Base-by-base conservation (phyloP, 75 land plant genomes). In the Gnetum montanum region DNA sequence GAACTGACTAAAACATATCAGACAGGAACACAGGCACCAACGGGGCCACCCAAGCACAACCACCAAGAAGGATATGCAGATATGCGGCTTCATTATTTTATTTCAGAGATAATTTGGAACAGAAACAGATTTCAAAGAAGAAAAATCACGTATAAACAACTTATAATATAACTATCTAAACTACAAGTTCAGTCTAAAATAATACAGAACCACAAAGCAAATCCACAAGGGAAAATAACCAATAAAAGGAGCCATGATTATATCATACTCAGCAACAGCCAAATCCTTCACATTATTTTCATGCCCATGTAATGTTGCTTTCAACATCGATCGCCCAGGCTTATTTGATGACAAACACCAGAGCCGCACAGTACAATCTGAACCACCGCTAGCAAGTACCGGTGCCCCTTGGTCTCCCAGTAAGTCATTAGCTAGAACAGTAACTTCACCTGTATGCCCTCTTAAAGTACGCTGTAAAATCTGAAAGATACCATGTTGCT, bases 311-410 rank as follows among this genome's bases (percentile, higher is more conserved):
- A 74, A 55, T 61, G 86, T 83, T 3, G 62, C 59, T 48, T 59
- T 53, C 12, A 72, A 56, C n/a, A 67, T 69, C 36, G 73, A 70
- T 12, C 64, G 82, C 10, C 80, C 80, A 47, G 70, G 68, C 41
- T 67, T 73, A 31, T 71, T 64, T 43, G 63, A 68, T 8, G 78
- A 70, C 34, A 83, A 51, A 12, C 75, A 64, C 86, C 86, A 83
- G 22, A 83, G 62, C 35, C 79, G 66, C 54, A 83, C 76, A 6
- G 86, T 83, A n/a, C 79, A 68, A 72, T 83, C 86, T 61, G 69
- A 68, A 11, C 86, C 82, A 24, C 86, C 86, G 75, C 82, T 83
- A 13, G 86, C 79, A 46, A 83, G 69, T 23, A 83, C 38, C 38
- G 70, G 73, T 25, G 69, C 36, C 12, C 45, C 61, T 34, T 47